Evolutionary conservation across 2,329 filamentous ascomycete species (phyloP), one percentile per base, ranked within the genome.

Genomic region (Aspergillus sergii): DNA sequence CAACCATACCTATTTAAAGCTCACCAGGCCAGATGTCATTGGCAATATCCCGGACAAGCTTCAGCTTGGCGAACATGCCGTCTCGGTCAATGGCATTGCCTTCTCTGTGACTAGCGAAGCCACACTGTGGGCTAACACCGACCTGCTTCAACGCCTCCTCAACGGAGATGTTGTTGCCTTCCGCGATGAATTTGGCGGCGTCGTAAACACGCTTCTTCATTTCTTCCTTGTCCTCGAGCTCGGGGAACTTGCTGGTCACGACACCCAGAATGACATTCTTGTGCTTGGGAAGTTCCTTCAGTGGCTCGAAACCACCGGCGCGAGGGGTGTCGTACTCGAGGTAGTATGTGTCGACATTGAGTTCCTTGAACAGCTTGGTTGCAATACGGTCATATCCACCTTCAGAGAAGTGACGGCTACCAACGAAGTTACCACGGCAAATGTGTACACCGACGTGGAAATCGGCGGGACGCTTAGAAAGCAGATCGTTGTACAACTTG

Each of bases 391-490:
- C 88, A 76, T 90, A 90, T 26, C 85, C 85, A 30, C 88, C 88
- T 72, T 89, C 86, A 58, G 86, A 86, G 70, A 91, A 90, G 78
- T 89, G 86, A 32, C 88, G 83, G 23, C 85, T 86, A 60, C 86
- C 85, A 66, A 89, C 86, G 75, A 90, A 90, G 79, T 90, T 91
- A 56, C 79, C 80, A 63, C 75, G 85, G 83, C 91, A 93, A 58
- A 93, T 82, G 73, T 94, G 91, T 19, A 94, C 88, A 53, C 91
- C 91, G 3, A 91, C 84, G 76, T 93, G 90, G 82, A 93, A 86
- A 73, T 93, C 90, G 2, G 82, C 75, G 0, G 90, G 89, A 0
- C 87, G 80, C 70, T 86, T 85, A 70, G 82, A 80, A 72, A 92
- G 83, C 71, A 84, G 87, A 76, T 91, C 88, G 75, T 93, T 93